Evolutionary conservation across 345 rosid species (phyloP), one percentile per base, ranked within the genome.

Genomic region (Cardiospermum halicacabum): DNA sequence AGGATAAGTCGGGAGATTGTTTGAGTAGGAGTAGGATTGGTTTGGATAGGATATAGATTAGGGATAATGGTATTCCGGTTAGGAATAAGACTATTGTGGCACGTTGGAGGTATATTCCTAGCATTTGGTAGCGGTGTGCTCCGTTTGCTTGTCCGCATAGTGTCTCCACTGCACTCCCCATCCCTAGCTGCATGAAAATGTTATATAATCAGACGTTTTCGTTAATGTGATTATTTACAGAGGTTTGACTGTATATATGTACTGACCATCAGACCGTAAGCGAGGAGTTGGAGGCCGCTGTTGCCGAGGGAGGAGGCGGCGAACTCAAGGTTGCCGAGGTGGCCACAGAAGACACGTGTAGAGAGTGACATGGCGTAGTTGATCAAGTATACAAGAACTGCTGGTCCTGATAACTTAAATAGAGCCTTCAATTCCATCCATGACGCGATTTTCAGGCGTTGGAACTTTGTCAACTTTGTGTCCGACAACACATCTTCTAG

Each of bases 81-180:
- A 74, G 67, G 5, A 68, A 70, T 0, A 88, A 80, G 26, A 87
- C 75, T n/a, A 87, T 49, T 4, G 84, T 68, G 61, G 94, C 77
- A 75, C 85, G 69, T 43, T 87, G 90, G 5, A 87, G 77, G 68
- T 85, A 87, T 28, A 83, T 11, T 11, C 94, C 94, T 3, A 87
- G 74, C 82, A 80, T 78, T 16, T 72, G 84, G 56, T 71, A 80
- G 45, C 74, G 80, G 8, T 47, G 25, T 3, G 85, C 91, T 3
- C 95, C 95, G 61, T 54, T 85, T 0, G 89, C 91, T 77, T 88
- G 91, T 11, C 95, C 95, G 48, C 95, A 85, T 13, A 88, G 51
- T 0, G 95, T 88, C 72, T 85, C 91, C 64, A 83, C 91, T 10
- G 89, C 91, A 55, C 91, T 85, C 39, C 95, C 91, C 94, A 79